Evolutionary conservation across 768 basidiomycete genomes (phyloP).

Genomic region (Leucocoprinus birnbaumii): DNA sequence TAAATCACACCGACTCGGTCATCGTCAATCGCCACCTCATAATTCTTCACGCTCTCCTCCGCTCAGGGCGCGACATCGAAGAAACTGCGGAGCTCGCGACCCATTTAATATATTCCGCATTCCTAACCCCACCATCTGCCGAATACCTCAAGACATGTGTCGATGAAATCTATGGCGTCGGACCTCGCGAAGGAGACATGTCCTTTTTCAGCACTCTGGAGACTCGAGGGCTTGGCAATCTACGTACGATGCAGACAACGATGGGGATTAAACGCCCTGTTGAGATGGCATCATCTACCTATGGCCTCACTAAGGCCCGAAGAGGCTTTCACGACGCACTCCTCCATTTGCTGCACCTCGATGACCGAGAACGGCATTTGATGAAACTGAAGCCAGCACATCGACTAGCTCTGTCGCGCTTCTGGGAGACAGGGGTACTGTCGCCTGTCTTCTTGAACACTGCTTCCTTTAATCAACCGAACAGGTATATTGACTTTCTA

Average conservation of each 20-base stretch:
- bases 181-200: conserved; percentile 28
- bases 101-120: conserved; percentile 41
- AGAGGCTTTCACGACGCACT: conserved; percentile 27
- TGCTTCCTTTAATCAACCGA: conserved; percentile 31
- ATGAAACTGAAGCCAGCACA: conserved; percentile 37
- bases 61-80: conserved; percentile 34
- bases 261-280: conserved; percentile 32
- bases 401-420: conserved; percentile 31
- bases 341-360: conserved; percentile 32
- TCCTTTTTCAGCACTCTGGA: conserved; percentile 31
- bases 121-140: conserved; percentile 29
- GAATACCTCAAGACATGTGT: conserved; percentile 33
- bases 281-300: conserved; percentile 34
- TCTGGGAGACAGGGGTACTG: conserved; percentile 37
- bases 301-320: conserved; percentile 25
- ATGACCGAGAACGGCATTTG: conserved; percentile 40
- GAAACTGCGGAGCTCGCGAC: conserved; percentile 38
- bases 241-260: conserved; percentile 34
- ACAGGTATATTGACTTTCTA: conserved; percentile 26
- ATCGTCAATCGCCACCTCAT: conserved; percentile 38
- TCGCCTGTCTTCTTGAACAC: conserved; percentile 34
- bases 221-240: conserved; percentile 31
- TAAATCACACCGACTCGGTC: conserved; percentile 36
- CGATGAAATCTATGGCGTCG: conserved; percentile 31
- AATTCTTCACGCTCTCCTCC: conserved; percentile 34